A percentile compares a stretch with the other conserved stretches of the same genome.
These are phyloP conservation scores for Lepidium sativum DNA, from an alignment of 345 rosid species.

Conservation along the genomic window DNA sequence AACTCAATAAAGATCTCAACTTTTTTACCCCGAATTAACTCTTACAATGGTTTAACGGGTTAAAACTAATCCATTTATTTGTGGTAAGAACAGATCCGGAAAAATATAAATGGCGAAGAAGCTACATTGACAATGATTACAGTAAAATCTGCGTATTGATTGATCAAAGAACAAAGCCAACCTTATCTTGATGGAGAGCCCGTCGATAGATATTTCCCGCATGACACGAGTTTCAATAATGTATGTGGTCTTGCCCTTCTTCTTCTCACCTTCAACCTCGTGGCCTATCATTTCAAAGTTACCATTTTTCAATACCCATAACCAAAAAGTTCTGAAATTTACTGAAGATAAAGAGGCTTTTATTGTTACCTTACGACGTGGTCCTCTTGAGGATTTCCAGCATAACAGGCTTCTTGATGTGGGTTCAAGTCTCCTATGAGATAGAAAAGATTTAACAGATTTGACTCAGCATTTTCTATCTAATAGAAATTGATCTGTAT, in stretches of 20 bases:
- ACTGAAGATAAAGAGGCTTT: background rate
- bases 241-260: slow-evolving; percentile 39
- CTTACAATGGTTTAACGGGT: background rate
- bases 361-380: slow-evolving; percentile 63
- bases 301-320: background rate
- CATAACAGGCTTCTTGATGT: slow-evolving; percentile 90
- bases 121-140: slow-evolving; percentile 21
- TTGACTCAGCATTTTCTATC: background rate
- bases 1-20: background rate
- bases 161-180: background rate
- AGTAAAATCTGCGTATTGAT: slow-evolving; percentile 12
- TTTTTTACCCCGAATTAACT: background rate
- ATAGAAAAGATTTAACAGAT: background rate
- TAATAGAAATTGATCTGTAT: background rate
- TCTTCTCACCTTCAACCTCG: slow-evolving; percentile 61
- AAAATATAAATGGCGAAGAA: background rate
- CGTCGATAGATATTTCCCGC: slow-evolving; percentile 69
- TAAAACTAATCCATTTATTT: slow-evolving; percentile 5
- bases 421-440: slow-evolving; percentile 83
- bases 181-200: slow-evolving; percentile 44
- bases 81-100: slow-evolving; percentile 17
- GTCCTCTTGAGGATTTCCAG: slow-evolving; percentile 73
- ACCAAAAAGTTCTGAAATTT: background rate
- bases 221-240: slow-evolving; percentile 67
- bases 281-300: slow-evolving; percentile 39